Evolutionary conservation across 2,329 filamentous ascomycete genomes (phyloP), one percentile per base, ranked within the genome.

Genomic region (Harringtonia aguacate): DNA sequence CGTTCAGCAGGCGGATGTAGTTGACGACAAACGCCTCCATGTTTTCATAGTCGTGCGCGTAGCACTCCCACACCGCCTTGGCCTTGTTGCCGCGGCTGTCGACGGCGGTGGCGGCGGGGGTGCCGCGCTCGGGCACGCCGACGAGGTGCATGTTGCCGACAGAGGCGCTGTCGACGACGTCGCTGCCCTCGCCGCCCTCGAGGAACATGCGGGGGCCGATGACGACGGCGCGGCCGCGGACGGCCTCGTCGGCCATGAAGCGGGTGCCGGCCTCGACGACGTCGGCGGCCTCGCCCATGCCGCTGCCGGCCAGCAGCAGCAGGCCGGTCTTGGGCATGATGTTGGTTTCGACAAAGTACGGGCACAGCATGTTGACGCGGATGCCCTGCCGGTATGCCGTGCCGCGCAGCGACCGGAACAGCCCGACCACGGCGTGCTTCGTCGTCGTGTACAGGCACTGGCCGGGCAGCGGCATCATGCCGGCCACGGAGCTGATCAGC

Each of bases 401-500:
- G 12, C 63, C 56, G 15, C 78, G 68, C 39, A 84, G 61, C 4
- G 68, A 66, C 34, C 79, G 69, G 59, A 79, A 83, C 30, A 83
- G 62, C 0, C 79, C 81, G 2, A 80, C 64, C 1, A 84, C 70
- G 21, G 69, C 79, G 58, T 84, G 80, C 56, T 84, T 84, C 39
- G 75, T 68, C 30, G 73, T 65, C 29, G 67, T 67, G 57, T 84
- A 84, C 44, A 75, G 67, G 4, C 61, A 49, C 51, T 66, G 58
- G 40, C 61, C 60, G 4, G 68, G 56, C 38, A 72, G 56, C 13
- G 65, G 55, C 24, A 56, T 46, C 8, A 76, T 48, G 13, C 73
- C 75, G 2, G 79, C 79, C 27, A 82, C 62, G 13, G 76, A 81
- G 28, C 78, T 75, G 36, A 84, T 61, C 35, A 84, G 62, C 21